Percentiles rank a stretch among this genome's conserved stretches.
phyloP scores from a whole-genome alignment of 2,329 filamentous ascomycete genomes.

The Pyrenochaeta sp. region DNA sequence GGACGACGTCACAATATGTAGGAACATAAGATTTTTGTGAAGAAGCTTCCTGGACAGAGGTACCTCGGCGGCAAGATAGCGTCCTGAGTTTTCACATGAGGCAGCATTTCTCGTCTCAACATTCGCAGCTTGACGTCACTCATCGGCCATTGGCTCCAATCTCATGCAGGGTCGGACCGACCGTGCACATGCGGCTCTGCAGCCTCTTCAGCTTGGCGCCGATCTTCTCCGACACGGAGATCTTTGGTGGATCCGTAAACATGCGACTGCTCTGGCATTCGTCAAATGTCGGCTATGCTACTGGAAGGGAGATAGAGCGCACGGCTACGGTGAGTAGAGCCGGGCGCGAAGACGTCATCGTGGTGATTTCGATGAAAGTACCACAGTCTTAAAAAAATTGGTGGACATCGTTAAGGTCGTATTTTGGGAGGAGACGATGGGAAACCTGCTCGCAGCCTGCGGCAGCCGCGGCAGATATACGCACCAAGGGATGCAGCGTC shows the following conservation, averaged over 20 bases:
- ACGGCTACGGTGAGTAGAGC: neutral
- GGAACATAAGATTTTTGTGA: conserved; percentile 13
- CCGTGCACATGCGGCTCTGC: conserved; percentile 40
- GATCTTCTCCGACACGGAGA: conserved; percentile 33
- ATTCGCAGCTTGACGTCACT: conserved; percentile 32
- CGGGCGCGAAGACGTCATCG: conserved; percentile 26
- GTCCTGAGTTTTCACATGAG: conserved; percentile 25
- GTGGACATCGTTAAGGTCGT: neutral
- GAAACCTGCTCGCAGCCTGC: too few species aligned
- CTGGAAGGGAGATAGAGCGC: conserved; percentile 12
- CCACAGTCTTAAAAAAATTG: neutral
- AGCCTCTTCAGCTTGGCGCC: conserved; percentile 38
- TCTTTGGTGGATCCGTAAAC: conserved; percentile 23
- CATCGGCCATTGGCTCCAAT: conserved; percentile 13
- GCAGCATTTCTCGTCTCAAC: conserved; percentile 30
- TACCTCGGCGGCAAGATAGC: conserved; percentile 20
- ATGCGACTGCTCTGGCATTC: conserved; percentile 21
- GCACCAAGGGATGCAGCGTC: too few species aligned
- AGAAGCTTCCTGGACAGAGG: conserved; percentile 1
- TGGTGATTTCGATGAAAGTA: neutral
- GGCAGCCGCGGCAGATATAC: too few species aligned
- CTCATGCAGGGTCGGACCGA: conserved; percentile 33
- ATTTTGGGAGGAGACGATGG: neutral
- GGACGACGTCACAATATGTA: conserved; percentile 11
- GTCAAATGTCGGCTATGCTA: conserved; percentile 21